Evolutionary conservation across 768 basidiomycete genomes (phyloP).

Genomic region (Chiua virens): DNA sequence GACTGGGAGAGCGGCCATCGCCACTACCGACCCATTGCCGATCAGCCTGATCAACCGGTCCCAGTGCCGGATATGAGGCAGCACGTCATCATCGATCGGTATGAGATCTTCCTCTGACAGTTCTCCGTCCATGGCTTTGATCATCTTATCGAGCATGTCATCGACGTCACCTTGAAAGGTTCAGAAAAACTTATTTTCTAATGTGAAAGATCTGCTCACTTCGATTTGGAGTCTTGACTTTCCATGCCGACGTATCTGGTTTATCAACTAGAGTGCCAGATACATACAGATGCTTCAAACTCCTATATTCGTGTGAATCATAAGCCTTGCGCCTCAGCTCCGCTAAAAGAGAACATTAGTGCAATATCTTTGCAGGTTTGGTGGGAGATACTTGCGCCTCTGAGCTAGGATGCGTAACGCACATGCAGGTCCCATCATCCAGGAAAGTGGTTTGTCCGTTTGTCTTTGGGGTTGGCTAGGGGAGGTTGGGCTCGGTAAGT

Average conservation of each 20-base stretch:
- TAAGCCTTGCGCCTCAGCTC: slow-evolving; percentile 1
- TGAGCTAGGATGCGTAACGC: slow-evolving; percentile 22
- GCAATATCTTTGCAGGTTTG: neutral
- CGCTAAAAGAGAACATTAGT: slow-evolving; percentile 10
- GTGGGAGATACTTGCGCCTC: slow-evolving; percentile 1
- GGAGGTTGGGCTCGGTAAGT: neutral
- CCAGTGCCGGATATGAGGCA: slow-evolving; percentile 13
- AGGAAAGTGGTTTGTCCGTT: no score
- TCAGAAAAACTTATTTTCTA: no score
- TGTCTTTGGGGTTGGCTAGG: no score
- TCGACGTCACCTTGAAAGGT: no score
- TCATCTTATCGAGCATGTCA: no score
- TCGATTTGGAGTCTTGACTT: slow-evolving; percentile 16
- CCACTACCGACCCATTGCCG: neutral
- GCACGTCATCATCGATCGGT: slow-evolving; percentile 2
- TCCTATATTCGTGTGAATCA: slow-evolving; percentile 7
- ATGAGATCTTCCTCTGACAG: slow-evolving; percentile 8
- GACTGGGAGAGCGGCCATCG: neutral
- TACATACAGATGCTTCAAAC: slow-evolving; percentile 16
- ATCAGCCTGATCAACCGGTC: slow-evolving; percentile 4
- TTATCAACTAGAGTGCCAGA: slow-evolving; percentile 16
- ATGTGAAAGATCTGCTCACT: neutral
- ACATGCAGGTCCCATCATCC: slow-evolving; percentile 26
- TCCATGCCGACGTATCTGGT: slow-evolving; percentile 14
- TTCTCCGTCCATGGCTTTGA: neutral